Evolutionary conservation across 139 green algal genomes (phyloP).

Genomic region (Nannochloris sp.): DNA sequence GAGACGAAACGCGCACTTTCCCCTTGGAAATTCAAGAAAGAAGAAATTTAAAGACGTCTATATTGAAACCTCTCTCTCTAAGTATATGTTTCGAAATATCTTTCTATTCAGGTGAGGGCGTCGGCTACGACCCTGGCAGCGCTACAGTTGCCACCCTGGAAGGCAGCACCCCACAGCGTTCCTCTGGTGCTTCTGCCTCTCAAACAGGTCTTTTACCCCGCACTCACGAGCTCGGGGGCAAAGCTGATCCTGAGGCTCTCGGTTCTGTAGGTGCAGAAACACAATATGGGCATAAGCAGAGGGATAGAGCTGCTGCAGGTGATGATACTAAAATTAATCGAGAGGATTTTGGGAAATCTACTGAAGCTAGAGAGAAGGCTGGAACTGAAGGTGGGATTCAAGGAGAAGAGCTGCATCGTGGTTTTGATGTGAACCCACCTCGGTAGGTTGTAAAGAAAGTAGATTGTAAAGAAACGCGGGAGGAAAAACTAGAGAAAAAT

Average conservation of each 20-base stretch:
- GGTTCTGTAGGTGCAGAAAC: not conserved
- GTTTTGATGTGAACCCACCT: not conserved
- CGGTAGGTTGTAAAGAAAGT: not conserved
- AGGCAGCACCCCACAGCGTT: not conserved
- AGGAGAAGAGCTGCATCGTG: not conserved
- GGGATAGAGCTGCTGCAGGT: not conserved
- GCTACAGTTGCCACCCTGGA: constrained; percentile 13
- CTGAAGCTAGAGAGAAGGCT: not conserved
- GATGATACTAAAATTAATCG: not conserved
- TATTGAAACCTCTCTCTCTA: no score
- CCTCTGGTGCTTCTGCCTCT: not conserved
- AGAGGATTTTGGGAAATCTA: not conserved
- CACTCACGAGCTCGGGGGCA: not conserved
- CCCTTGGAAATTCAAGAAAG: no score
- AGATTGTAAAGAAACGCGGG: not conserved
- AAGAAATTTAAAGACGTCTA: no score
- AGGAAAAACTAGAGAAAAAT: not conserved
- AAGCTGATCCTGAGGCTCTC: not conserved
- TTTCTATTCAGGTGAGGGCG: constrained; percentile 11
- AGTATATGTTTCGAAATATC: no score
- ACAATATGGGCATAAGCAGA: not conserved
- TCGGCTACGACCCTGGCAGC: not conserved
- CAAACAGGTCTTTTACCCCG: not conserved
- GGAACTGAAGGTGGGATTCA: not conserved
- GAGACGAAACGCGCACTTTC: no score